A percentile compares a stretch with the other conserved stretches of the same genome.
These are phyloP conservation scores for Carnegiea gigantea DNA, from an alignment of 179 eudicot species.

Conservation along the genomic window DNA sequence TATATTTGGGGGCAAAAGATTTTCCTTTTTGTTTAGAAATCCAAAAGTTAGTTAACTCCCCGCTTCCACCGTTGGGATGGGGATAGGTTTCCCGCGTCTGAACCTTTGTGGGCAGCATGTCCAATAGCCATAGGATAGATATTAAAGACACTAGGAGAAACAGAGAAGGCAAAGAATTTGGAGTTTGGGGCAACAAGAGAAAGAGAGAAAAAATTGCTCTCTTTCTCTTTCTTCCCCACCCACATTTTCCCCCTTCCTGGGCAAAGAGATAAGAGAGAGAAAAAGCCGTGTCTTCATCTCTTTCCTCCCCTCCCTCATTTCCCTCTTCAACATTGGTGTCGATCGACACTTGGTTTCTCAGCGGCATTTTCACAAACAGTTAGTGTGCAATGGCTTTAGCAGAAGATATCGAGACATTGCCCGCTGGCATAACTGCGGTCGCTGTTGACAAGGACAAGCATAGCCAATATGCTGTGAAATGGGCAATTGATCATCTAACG, in stretches of 20 bases:
- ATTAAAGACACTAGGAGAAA: background rate
- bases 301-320: background rate
- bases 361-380: constrained; percentile 27
- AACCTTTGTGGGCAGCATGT: background rate
- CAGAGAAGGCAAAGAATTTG: constrained; percentile 8
- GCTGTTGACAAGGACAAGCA: constrained; percentile 48
- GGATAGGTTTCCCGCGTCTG: constrained; percentile 11
- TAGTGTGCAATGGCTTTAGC: constrained; percentile 27
- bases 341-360: background rate
- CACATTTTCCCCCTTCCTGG: background rate
- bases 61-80: background rate
- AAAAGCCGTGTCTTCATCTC: background rate
- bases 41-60: constrained; percentile 22
- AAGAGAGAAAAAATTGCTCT: constrained; percentile 13
- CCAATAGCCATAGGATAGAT: background rate
- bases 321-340: background rate
- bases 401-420: constrained; percentile 15
- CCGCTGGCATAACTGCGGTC: constrained; percentile 34
- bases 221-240: constrained; percentile 8
- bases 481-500: constrained; percentile 48
- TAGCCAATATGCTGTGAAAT: constrained; percentile 44
- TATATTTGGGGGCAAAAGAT: constrained; percentile 3
- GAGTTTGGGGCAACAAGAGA: constrained; percentile 24
- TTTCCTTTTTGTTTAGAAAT: background rate
- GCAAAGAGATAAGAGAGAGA: background rate